These are phyloP conservation scores for Tephrocybe rancida DNA, from an alignment of 768 basidiomycete genomes.

Conservation along the genomic window DNA sequence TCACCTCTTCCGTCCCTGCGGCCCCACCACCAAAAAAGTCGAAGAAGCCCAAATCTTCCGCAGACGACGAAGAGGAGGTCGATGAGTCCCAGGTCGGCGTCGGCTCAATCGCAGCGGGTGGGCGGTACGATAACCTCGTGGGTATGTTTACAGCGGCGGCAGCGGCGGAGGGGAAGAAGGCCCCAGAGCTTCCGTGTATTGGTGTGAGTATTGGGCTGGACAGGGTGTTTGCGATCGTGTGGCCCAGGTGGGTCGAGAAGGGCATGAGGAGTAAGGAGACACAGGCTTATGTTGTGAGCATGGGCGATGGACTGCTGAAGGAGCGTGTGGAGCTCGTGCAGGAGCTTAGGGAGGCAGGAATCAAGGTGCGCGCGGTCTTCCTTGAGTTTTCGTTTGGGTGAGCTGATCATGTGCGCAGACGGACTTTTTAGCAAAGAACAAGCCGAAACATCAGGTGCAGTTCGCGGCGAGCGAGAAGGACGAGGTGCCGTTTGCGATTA, in stretches of 20 bases:
- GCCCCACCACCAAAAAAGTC: slow-evolving; percentile 30
- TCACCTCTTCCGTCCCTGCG: slow-evolving; percentile 46
- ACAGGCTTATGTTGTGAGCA: slow-evolving; percentile 91
- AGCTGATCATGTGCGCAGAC: slow-evolving; percentile 47
- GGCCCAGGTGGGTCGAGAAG: slow-evolving; percentile 82
- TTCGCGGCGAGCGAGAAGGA: slow-evolving; percentile 91
- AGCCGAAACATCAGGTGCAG: slow-evolving; percentile 86
- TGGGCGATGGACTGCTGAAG: slow-evolving; percentile 85
- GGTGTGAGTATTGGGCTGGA: slow-evolving; percentile 94
- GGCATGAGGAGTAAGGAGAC: slow-evolving; percentile 87
- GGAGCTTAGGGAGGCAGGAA: slow-evolving; percentile 82
- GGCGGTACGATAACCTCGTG: slow-evolving; percentile 94
- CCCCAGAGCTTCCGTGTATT: slow-evolving; percentile 77
- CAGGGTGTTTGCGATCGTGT: slow-evolving; percentile 87
- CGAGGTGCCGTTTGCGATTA: slow-evolving; percentile 90
- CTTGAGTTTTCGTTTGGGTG: not conserved
- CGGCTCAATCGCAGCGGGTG: slow-evolving; percentile 99
- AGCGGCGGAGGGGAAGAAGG: slow-evolving; percentile 70
- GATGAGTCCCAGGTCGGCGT: slow-evolving; percentile 95
- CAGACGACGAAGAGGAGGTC: slow-evolving; percentile 74
- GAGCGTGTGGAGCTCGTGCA: slow-evolving; percentile 83
- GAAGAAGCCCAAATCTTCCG: slow-evolving; percentile 45
- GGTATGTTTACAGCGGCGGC: slow-evolving; percentile 88
- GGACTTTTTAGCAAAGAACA: slow-evolving; percentile 91
- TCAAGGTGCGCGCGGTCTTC: slow-evolving; percentile 73